phyloP scores from a whole-genome alignment of 1,284 basidiomycete genomes.

The Phellopilus nigrolimitatus region DNA sequence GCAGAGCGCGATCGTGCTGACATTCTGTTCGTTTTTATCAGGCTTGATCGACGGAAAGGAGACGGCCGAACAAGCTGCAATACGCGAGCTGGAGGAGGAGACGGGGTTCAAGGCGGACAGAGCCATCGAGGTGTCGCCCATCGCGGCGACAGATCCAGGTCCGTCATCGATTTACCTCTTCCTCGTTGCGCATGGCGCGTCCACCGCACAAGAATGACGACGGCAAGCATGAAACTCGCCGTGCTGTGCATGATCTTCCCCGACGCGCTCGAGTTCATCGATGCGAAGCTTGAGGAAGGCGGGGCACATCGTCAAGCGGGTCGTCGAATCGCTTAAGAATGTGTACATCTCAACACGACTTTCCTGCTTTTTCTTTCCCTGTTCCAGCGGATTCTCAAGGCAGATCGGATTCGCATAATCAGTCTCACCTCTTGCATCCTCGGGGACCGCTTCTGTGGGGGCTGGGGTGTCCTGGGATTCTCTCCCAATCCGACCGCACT shows the following conservation, averaged over 20 bases:
- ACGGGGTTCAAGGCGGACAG: conserved; percentile 75
- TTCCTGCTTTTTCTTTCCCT: conserved; percentile 27
- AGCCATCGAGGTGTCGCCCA: conserved; percentile 61
- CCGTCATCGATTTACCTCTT: conserved; percentile 21
- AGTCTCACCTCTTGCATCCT: conserved; percentile 51
- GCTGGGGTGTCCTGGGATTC: no score
- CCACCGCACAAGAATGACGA: conserved; percentile 63
- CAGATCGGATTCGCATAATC: conserved; percentile 15
- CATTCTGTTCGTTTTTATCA: conserved; percentile 27
- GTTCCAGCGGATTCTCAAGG: neutral
- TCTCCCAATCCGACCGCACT: no score
- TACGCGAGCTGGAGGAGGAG: conserved; percentile 87
- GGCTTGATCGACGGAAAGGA: conserved; percentile 83
- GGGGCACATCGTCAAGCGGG: conserved; percentile 75
- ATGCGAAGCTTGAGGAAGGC: conserved; percentile 70
- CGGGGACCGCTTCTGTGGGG: conserved; percentile 71
- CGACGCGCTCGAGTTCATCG: conserved; percentile 54
- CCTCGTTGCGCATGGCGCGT: neutral
- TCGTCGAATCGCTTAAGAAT: conserved; percentile 65
- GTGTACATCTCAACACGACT: conserved; percentile 63
- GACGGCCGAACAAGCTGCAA: conserved; percentile 69
- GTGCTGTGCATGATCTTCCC: conserved; percentile 58
- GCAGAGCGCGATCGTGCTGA: neutral
- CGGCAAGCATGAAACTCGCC: conserved; percentile 76
- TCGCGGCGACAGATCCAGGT: conserved; percentile 78